phyloP scores from a whole-genome alignment of 305 asterid genomes.

The Fraxinus sp. region DNA sequence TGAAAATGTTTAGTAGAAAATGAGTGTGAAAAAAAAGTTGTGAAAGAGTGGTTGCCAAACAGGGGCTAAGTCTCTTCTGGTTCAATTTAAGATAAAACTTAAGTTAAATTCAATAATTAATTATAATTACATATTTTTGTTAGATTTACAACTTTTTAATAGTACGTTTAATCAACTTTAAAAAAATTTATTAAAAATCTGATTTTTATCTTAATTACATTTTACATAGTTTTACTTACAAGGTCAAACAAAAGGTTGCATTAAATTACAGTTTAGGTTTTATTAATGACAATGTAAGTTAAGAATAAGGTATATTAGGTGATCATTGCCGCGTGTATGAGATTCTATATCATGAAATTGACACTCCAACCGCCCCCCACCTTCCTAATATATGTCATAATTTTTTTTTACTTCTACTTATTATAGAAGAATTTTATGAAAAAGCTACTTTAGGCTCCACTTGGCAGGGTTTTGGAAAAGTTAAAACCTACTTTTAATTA shows the following conservation, averaged over 20 bases:
- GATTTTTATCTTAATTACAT: neutral
- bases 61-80: neutral
- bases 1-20: too few relatives aligned
- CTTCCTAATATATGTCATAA: neutral
- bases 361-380: neutral
- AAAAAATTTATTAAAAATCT: too few relatives aligned
- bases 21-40: too few relatives aligned
- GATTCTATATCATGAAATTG: neutral
- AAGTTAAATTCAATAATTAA: too few relatives aligned
- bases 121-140: too few relatives aligned
- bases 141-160: too few relatives aligned
- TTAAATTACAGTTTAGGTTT: neutral
- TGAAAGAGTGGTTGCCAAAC: too few relatives aligned
- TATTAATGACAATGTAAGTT: neutral
- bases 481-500: neutral
- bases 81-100: neutral
- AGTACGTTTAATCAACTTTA: too few relatives aligned
- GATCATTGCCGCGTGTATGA: neutral
- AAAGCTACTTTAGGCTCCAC: too few relatives aligned
- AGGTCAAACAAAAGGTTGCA: neutral
- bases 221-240: neutral
- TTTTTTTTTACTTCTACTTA: too few relatives aligned
- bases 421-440: neutral
- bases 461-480: neutral
- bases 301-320: neutral